Evolutionary conservation across 2,329 filamentous ascomycete species (phyloP), one percentile per base, ranked within the genome.

Genomic region (Pseudogymnoascus sp.): DNA sequence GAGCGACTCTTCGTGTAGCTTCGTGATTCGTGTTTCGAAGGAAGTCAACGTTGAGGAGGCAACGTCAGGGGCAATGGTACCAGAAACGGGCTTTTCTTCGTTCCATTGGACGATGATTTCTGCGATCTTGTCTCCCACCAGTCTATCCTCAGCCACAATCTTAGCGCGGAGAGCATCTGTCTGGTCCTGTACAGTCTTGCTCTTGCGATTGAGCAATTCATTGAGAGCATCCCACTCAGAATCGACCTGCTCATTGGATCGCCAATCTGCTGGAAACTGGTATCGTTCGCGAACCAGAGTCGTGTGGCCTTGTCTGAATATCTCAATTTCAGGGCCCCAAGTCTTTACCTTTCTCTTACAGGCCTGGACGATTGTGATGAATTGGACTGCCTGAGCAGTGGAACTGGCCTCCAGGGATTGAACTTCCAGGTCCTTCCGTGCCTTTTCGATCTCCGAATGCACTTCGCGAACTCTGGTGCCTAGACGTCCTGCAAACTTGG

Each of bases 331-430:
- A 0, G 93, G 93, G 6, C 91, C 92, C 94, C 94, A 99, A 3
- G 88, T 80, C 75, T 92, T 93, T 60, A 95, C 92, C 73, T 95
- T 95, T 59, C 92, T 87, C 78, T 95, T 96, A 78, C 92, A 97
- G 71, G 91, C 91, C 76, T 99, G 94, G 4, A 99, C 94, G 61
- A 93, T 92, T 0, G 95, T 99, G 72, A 99, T 99, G 76, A 99
- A 99, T 38, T 94, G 91, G 3, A 99, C 95, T 23, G 95, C 94
- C 73, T 97, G 92, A 0, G 93, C 93, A 4, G 94, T 99, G 1
- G 94, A 97, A 4, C 91, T 93, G 19, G 92, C 91, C 73, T 97
- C 93, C 45, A 97, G 84, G 26, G 91, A 93, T 72, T 97, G 92
- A 37, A 88, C 84, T 76, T 99, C 95, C 11, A 99, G 83, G 69